Evolutionary conservation across 176 grass and related monocot genomes (phyloP).

Genomic region (Themeda triandra): DNA sequence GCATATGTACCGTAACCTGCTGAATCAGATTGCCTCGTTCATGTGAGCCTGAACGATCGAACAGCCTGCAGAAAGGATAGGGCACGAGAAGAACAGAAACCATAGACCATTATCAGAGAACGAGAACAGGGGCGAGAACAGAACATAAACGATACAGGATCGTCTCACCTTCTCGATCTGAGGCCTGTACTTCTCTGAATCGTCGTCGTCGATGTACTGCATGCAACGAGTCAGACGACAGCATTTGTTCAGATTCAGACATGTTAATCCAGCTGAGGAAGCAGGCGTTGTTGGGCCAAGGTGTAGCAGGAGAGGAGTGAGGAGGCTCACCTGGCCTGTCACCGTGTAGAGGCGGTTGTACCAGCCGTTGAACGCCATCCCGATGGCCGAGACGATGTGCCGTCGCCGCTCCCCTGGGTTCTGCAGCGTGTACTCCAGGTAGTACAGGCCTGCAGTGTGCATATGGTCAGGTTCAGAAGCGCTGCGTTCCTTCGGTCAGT

Average conservation of each 20-base stretch:
- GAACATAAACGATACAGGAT: neutral
- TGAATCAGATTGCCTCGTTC: neutral
- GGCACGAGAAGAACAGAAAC: neutral
- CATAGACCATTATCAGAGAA: too few relatives aligned
- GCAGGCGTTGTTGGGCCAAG: too few relatives aligned
- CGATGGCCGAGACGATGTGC: slow-evolving; percentile 77
- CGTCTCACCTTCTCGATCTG: slow-evolving; percentile 67
- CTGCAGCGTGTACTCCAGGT: slow-evolving; percentile 91
- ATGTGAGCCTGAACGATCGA: slow-evolving; percentile 71
- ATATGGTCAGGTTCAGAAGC: too few relatives aligned
- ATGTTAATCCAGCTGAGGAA: neutral
- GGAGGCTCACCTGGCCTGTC: slow-evolving; percentile 64
- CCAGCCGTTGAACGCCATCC: slow-evolving; percentile 90
- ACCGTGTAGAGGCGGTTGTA: slow-evolving; percentile 91
- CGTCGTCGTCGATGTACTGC: slow-evolving; percentile 69
- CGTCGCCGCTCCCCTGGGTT: slow-evolving; percentile 73
- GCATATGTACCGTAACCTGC: neutral
- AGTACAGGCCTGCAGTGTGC: slow-evolving; percentile 56
- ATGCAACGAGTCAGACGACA: slow-evolving; percentile 20
- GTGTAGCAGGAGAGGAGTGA: neutral
- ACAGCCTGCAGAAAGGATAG: slow-evolving; percentile 44
- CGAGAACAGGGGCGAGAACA: neutral
- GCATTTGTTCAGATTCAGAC: neutral
- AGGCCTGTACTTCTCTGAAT: slow-evolving; percentile 53
- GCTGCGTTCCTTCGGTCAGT: neutral